A percentile compares a stretch with the other conserved stretches of the same genome.
Conservation (phyloP, 2,329 filamentous ascomycete genomes). For the Akanthomyces uredinophilus region DNA sequence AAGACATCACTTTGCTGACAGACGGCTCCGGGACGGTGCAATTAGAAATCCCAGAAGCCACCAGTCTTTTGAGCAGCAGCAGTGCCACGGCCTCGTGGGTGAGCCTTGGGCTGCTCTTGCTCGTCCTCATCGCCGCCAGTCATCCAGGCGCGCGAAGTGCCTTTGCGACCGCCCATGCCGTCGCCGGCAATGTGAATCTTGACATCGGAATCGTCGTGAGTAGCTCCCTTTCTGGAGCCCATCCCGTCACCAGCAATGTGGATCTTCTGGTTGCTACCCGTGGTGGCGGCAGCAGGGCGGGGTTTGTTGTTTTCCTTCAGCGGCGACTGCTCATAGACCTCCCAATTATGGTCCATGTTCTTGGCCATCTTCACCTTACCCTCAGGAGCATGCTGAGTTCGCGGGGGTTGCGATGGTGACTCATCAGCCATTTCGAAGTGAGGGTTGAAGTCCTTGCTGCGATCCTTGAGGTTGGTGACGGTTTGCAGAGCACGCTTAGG, state of each 20-base stretch:
- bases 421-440: constrained; percentile 75
- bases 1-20: not conserved
- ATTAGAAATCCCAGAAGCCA: constrained; percentile 45
- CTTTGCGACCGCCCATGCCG: constrained; percentile 61
- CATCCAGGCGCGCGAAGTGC: constrained; percentile 52
- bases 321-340: constrained; percentile 50
- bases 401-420: constrained; percentile 44
- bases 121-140: constrained; percentile 31
- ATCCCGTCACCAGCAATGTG: constrained; percentile 59
- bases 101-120: constrained; percentile 22
- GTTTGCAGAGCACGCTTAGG: constrained; percentile 51
- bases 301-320: constrained; percentile 49
- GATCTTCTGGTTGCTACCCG: constrained; percentile 23
- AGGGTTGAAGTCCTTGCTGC: constrained; percentile 68
- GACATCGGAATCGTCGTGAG: constrained; percentile 39
- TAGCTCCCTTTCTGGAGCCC: constrained; percentile 54
- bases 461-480: constrained; percentile 68
- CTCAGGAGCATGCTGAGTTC: constrained; percentile 44
- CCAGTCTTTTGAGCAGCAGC: constrained; percentile 28
- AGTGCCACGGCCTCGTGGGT: constrained; percentile 33
- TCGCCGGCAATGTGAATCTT: constrained; percentile 49
- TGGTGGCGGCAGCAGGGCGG: not conserved
- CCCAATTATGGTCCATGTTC: constrained; percentile 66
- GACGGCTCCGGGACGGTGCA: not conserved
- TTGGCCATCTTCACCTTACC: constrained; percentile 65